A percentile compares a stretch with the other conserved stretches of the same genome.
Conservation (phyloP, 2,329 filamentous ascomycete species). For the Penicillium griseofulvum region DNA sequence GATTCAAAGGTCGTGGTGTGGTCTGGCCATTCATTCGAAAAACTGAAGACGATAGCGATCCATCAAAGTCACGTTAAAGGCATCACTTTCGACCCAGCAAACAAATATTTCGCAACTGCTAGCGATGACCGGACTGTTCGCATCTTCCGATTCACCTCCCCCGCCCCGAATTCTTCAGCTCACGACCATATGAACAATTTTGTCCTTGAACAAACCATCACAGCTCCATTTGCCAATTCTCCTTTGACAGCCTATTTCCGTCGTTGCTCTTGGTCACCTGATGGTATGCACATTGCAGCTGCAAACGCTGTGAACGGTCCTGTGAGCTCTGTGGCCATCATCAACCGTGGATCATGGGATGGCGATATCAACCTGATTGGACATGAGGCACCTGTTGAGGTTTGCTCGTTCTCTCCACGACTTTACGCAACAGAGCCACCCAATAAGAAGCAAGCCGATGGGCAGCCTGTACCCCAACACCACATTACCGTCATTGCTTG, state of each 20-base stretch:
- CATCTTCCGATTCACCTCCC: slow-evolving; percentile 91
- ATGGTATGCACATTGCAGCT: slow-evolving; percentile 94
- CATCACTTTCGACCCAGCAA: slow-evolving; percentile 96
- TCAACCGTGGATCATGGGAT: slow-evolving; percentile 88
- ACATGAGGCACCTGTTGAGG: slow-evolving; percentile 94
- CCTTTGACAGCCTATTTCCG: slow-evolving; percentile 96
- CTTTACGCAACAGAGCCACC: slow-evolving; percentile 73
- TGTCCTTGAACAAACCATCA: slow-evolving; percentile 87
- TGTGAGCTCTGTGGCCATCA: slow-evolving; percentile 94
- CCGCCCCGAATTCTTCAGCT: slow-evolving; percentile 83
- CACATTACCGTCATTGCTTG: slow-evolving; percentile 93
- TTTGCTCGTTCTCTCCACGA: slow-evolving; percentile 93
- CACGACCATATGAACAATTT: slow-evolving; percentile 98
- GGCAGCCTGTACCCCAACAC: slow-evolving; percentile 40
- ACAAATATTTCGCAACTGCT: slow-evolving; percentile 98
- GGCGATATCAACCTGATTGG: slow-evolving; percentile 96
- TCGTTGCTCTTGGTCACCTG: slow-evolving; percentile 94
- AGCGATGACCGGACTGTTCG: slow-evolving; percentile 97
- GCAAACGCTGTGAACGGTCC: slow-evolving; percentile 97
- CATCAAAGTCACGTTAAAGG: slow-evolving; percentile 99
- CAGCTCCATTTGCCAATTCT: slow-evolving; percentile 80
- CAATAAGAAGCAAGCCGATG: slow-evolving; percentile 47
- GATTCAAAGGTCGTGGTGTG: slow-evolving; percentile 98
- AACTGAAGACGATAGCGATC: slow-evolving; percentile 86
- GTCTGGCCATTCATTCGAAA: slow-evolving; percentile 98